Conservation (phyloP, 345 rosid species). For the Arabidopsis arenosa region DNA sequence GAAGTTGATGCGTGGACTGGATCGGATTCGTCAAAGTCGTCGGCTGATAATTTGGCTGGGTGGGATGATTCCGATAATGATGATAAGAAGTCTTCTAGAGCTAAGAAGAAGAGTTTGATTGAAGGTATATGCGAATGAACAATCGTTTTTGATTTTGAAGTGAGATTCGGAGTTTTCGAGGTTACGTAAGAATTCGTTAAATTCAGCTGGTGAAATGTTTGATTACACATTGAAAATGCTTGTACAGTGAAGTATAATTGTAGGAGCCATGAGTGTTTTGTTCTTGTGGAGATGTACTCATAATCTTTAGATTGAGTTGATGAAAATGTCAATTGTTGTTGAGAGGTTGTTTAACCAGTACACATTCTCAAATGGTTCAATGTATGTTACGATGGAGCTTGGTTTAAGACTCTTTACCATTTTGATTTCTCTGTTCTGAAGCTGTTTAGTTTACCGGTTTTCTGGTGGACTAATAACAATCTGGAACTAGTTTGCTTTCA, state of each 20-base stretch:
- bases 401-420: background rate
- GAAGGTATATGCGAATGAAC: constrained; percentile 57
- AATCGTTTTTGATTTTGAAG: background rate
- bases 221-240: constrained; percentile 3
- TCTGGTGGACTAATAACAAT: constrained; percentile 68
- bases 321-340: background rate
- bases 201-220: background rate
- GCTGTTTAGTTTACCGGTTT: constrained; percentile 37
- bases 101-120: constrained; percentile 56
- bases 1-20: constrained; percentile 42
- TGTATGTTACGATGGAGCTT: constrained; percentile 15
- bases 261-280: constrained; percentile 1
- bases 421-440: constrained; percentile 9
- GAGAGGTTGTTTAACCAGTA: background rate
- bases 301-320: background rate
- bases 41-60: constrained; percentile 62
- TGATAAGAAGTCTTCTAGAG: constrained; percentile 46
- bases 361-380: constrained; percentile 8
- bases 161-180: constrained; percentile 28
- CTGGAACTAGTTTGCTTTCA: constrained; percentile 74
- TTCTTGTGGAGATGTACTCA: background rate
- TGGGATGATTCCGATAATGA: constrained; percentile 65
- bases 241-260: background rate
- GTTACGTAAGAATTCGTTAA: background rate
- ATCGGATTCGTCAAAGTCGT: constrained; percentile 45